phyloP scores from a whole-genome alignment of 2,329 filamentous ascomycete genomes.

The Apiospora rasikravindrae region DNA sequence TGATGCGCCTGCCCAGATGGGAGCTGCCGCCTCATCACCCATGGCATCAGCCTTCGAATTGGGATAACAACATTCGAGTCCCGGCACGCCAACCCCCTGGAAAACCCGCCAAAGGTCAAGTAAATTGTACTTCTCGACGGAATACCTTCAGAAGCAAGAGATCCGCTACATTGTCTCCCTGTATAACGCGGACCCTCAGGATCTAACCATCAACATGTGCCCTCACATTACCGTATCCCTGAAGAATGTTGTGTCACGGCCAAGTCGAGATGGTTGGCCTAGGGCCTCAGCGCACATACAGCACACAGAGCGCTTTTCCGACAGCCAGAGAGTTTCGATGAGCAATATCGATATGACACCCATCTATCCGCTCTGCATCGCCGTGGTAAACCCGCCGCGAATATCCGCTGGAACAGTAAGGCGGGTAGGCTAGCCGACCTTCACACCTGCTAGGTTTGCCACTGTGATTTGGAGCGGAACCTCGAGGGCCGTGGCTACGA shows the following conservation, averaged over 20 bases:
- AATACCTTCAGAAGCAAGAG: neutral
- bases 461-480: neutral
- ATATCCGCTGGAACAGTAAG: neutral
- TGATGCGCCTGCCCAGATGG: too few species aligned
- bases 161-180: neutral
- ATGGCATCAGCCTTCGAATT: too few species aligned
- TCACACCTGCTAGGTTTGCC: neutral
- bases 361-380: too few species aligned
- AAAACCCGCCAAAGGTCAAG: neutral
- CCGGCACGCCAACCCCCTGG: too few species aligned
- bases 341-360: neutral
- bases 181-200: neutral
- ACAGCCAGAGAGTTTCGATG: neutral
- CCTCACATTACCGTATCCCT: neutral
- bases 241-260: neutral
- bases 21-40: too few species aligned
- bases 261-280: neutral
- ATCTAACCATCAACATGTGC: neutral
- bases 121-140: neutral
- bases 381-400: neutral
- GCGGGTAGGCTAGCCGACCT: neutral
- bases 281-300: neutral
- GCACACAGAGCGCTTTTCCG: neutral
- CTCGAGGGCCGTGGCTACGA: neutral
- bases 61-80: too few species aligned